Evolutionary conservation across 108 stramenopile genomes (phyloP), one percentile per base, ranked within the genome.

Genomic region (Asterionellopsis glacialis): DNA sequence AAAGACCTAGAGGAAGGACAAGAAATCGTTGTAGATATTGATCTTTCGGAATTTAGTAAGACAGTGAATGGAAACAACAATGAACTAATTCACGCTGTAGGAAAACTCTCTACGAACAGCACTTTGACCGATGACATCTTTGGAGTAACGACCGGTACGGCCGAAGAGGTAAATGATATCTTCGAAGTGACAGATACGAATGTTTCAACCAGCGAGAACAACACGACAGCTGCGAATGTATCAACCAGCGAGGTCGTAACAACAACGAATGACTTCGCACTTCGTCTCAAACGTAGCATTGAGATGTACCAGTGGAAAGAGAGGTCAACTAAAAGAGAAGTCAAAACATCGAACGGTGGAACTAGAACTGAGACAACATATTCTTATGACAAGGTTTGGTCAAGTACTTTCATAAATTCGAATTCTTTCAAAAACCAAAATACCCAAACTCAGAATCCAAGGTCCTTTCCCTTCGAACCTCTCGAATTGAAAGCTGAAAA

Each of bases 281-380:
- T 71, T 25, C 57, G 59, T 23, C 54, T 73, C 10, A 19, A 56
- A 41, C 66, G 72, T 16, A 48, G 22, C 21, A 53, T 59, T 19
- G 59, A 54, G 41, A 68, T 63, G 60, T 73, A 73, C 50, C 72
- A 73, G 28, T 73, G 72, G 72, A 15, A 39, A 0, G 60, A 67
- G 41, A 21, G 39, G 39, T 33, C 27, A 18, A 44, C 66, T 12
- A 45, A 23, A 12, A 14, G 52, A n/a, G 48, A 27, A 21, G 26
- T 23, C 13, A 67, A 59, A 48, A 69, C 59, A 13, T 18, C 26
- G 5, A 61, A 61, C 40, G 75, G 70, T 18, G 64, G 54, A 21
- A 71, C 65, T 12, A 50, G 39, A 13, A 76, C 65, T 23, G 59
- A 42, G 7, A 75, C 63, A 14, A 61, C 64, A 9, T 76, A 76